Base-by-base conservation (phyloP, 768 basidiomycete species). In the Megacollybia marginata region DNA sequence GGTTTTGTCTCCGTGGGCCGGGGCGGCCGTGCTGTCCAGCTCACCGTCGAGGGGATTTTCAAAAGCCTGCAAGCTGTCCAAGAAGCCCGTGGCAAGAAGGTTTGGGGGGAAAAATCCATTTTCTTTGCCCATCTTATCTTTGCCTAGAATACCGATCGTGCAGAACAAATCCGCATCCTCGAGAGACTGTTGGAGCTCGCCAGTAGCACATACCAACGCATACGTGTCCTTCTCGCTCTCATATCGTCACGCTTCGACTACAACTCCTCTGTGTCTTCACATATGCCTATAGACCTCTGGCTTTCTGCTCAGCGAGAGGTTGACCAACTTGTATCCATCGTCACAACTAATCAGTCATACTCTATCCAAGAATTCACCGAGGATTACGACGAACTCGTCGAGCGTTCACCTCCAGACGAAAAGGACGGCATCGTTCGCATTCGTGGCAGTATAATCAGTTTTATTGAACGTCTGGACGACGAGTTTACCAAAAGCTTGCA, bases 401-500 rank as follows among this genome's bases (percentile, higher is more conserved):
- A 99, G 67, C 83, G 95, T 42, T 73, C 79, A 3, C 92, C 94
- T 8, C 72, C 76, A 28, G 71, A 76, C 9, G 86, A 91, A 57
- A 72, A 79, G 20, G 78, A 76, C 54, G 85, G 88, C 10, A 61
- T 85, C 42, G 92, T 98, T 51, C 79, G 82, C 52, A 87, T 99
- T 52, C 86, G 95, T 47, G 96, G 96, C 40, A 95, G 89, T 62
- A 82, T 99, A 65, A 95, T 98, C 67, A 91, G 90, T 62, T 91
- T 96, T 57, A 80, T 99, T 44, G 96, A 99, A 65, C 85, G 94
- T 48, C 69, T 99, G 44, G 96, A 98, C 63, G 96, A 98, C 58
- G 96, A 99, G 69, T 99, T 99, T 65, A 97, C 93, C 42, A 89
- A 89, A 62, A 93, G 91, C 59, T 69, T 99, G 33, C 96, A 98